Conservation (phyloP, 129 eudicot species). For the Chrysanthemum lavandulifolium region DNA sequence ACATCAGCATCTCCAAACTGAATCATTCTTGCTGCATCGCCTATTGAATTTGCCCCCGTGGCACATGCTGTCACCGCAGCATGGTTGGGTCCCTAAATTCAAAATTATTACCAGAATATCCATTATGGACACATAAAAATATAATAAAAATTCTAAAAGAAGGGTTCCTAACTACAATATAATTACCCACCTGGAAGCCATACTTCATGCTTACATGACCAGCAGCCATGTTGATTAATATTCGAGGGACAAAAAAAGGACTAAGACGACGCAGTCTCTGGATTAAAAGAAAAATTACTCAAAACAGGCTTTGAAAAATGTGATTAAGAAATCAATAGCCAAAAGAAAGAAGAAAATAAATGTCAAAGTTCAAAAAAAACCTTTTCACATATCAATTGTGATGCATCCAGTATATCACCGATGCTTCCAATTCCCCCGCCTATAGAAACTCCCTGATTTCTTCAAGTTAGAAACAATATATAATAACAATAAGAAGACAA, state of each 20-base stretch:
- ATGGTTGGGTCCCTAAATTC: constrained; percentile 98
- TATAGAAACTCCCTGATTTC: constrained; percentile 88
- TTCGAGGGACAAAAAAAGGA: constrained; percentile 94
- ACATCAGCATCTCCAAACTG: constrained; percentile 94
- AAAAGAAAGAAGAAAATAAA: neutral
- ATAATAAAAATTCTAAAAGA: too few species aligned
- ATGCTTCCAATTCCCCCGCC: constrained; percentile 98
- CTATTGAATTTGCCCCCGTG: constrained; percentile 93
- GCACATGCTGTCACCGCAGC: constrained; percentile 99
- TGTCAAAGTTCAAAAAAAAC: constrained; percentile 30
- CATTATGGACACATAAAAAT: too few species aligned
- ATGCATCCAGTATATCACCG: constrained; percentile 87
- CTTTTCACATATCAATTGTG: constrained; percentile 86
- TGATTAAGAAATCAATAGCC: neutral
- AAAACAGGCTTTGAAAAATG: neutral
- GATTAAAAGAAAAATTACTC: neutral
- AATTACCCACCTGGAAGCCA: constrained; percentile 80
- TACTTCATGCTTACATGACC: constrained; percentile 99
- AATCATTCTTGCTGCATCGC: constrained; percentile 98
- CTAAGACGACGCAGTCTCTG: constrained; percentile 87
- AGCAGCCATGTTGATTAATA: constrained; percentile 96
- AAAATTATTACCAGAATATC: constrained; percentile 33
- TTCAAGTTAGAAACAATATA: constrained; percentile 35
- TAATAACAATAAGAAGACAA: constrained; percentile 18
- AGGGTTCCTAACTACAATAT: constrained; percentile 80